A percentile compares a stretch with the other conserved stretches of the same genome.
phyloP scores from a whole-genome alignment of 2,329 filamentous ascomycete species.

The Tolypocladium cylindrosporum region DNA sequence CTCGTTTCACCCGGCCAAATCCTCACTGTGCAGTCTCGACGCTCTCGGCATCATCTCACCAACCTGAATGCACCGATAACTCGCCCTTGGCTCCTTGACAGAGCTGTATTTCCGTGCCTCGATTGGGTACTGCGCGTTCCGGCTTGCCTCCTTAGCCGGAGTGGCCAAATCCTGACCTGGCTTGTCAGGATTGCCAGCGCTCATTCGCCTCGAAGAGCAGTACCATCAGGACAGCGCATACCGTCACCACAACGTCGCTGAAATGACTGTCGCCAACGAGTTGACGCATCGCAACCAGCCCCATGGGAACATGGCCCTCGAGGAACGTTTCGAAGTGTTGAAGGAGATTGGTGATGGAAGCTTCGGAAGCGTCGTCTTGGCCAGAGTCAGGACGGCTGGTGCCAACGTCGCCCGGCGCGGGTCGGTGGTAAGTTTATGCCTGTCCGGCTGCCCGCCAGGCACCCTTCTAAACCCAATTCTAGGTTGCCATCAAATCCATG shows the following conservation, averaged over 20 bases:
- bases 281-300: constrained; percentile 58
- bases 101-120: constrained; percentile 18
- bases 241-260: not conserved
- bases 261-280: constrained; percentile 44
- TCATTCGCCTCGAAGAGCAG: not conserved
- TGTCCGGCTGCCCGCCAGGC: constrained; percentile 2
- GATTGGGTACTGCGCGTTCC: constrained; percentile 13
- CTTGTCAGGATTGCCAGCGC: not conserved
- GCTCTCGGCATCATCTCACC: constrained; percentile 3
- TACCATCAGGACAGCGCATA: not conserved
- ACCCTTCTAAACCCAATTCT: not conserved
- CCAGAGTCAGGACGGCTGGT: constrained; percentile 83
- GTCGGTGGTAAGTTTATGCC: constrained; percentile 65
- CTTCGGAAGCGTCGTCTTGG: constrained; percentile 91
- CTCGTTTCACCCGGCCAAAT: constrained; percentile 1
- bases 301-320: constrained; percentile 55
- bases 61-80: constrained; percentile 27
- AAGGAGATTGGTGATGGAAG: constrained; percentile 99
- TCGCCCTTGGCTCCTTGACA: constrained; percentile 22
- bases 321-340: constrained; percentile 91
- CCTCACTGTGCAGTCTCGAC: not conserved
- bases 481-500: constrained; percentile 99
- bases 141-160: constrained; percentile 6
- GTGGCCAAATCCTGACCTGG: not conserved
- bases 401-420: constrained; percentile 80